Evolutionary conservation across 306 rosid genomes (phyloP), one percentile per base, ranked within the genome.

Genomic region (Quillaja saponaria): DNA sequence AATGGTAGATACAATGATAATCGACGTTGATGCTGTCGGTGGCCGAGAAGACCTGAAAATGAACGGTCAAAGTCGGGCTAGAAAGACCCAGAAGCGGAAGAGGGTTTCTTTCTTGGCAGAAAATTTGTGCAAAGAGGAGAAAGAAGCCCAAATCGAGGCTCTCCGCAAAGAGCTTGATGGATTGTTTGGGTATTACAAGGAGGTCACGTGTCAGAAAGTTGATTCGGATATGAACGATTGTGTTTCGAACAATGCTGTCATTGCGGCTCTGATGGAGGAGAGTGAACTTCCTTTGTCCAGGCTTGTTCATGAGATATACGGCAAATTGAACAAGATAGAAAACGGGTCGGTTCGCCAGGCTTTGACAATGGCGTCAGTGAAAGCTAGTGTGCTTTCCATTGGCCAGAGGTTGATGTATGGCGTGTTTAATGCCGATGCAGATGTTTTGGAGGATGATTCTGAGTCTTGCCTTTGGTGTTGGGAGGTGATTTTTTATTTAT

Each of bases 381-480:
- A 89, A 78, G 80, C 70, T 48, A 68, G 83, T 47, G 85, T 89
- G 63, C 73, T 92, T 15, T 50, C 35, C 11, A 85, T 85, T 53
- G 99, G 99, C 9, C 90, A 85, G 80, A 80, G 99, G 67, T 39
- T 83, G 64, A 68, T 79, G 76, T 92, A 86, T 25, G 99, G 99
- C 3, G 82, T 85, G 50, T 79, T 86, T 9, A 81, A 92, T 57
- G 77, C 79, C 4, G 91, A 92, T 55, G 99, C 99, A 10, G 99
- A 92, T 83, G 79, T 92, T 5, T 60, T 92, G 52, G 96, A 89
- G 71, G 99, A 92, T 38, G 76, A 76, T 11, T 85, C 96, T 0
- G 74, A 80, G 13, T 76, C 84, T 1, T 87, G 95, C 34, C 87
- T 92, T 5, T 92, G 99, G 99, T 92, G 99, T 63, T 92, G 99